Evolutionary conservation across 495 filamentous ascomycete genomes (phyloP).

Genomic region (Bacidia gigantensis): DNA sequence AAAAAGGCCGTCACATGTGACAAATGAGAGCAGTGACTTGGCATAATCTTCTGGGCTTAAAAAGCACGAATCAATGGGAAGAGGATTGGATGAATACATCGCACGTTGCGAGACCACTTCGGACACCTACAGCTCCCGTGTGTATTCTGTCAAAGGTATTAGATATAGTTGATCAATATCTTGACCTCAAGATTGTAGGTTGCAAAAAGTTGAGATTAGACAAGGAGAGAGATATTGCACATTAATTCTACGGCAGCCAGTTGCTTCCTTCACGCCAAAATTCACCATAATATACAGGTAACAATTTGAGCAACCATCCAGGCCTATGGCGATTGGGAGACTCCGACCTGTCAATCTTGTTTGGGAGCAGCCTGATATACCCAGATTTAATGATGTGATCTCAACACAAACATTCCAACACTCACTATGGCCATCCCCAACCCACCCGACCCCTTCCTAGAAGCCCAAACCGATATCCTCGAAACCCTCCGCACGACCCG

Average conservation of each 20-base stretch:
- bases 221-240: too few relatives aligned
- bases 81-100: conserved; percentile 13
- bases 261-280: too few relatives aligned
- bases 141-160: too few relatives aligned
- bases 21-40: conserved; percentile 61
- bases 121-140: not conserved
- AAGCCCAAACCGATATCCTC: conserved; percentile 86
- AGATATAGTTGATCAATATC: too few relatives aligned
- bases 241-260: too few relatives aligned
- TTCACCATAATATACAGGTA: too few relatives aligned
- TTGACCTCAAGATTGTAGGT: too few relatives aligned
- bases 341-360: too few relatives aligned
- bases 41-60: conserved; percentile 56
- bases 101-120: not conserved
- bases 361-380: too few relatives aligned
- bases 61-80: conserved; percentile 48
- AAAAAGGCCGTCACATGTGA: conserved; percentile 61
- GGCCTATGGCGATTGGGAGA: too few relatives aligned
- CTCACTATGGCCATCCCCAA: conserved; percentile 1
- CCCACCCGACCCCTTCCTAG: conserved; percentile 66
- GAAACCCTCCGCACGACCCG: conserved; percentile 63
- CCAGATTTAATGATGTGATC: not conserved
- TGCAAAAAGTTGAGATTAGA: too few relatives aligned
- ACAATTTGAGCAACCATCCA: too few relatives aligned
- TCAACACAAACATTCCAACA: not conserved